phyloP scores from a whole-genome alignment of 2,329 filamentous ascomycete species.

The Cladosporium austrohemisphaericum region DNA sequence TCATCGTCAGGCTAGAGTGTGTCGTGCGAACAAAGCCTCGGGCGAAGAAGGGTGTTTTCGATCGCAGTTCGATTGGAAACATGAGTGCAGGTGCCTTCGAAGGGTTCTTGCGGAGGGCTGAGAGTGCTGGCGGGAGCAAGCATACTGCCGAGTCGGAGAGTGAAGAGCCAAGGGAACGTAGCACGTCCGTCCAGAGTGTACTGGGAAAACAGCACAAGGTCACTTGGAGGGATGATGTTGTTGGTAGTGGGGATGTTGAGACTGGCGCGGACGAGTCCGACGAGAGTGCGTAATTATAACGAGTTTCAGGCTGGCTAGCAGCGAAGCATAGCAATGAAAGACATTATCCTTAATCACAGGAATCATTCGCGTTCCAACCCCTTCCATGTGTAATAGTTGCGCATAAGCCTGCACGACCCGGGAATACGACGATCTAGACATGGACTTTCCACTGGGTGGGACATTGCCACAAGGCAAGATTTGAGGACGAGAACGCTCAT shows the following conservation, averaged over 20 bases:
- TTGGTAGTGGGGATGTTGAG: background rate
- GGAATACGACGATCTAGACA: too few species aligned
- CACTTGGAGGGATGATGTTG: conserved; percentile 5
- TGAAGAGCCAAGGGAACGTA: too few species aligned
- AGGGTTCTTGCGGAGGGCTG: conserved; percentile 24
- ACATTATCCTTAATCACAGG: too few species aligned
- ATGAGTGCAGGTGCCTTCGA: conserved; percentile 6
- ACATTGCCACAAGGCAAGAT: too few species aligned
- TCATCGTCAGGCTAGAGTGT: conserved; percentile 70
- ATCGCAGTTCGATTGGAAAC: background rate
- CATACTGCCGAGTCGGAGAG: background rate
- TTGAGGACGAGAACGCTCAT: conserved; percentile 13
- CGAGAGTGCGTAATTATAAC: too few species aligned
- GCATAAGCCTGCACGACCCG: too few species aligned
- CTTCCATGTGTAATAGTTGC: too few species aligned
- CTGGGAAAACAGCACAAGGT: conserved; percentile 12
- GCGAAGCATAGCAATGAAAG: too few species aligned
- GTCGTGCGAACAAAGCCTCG: conserved; percentile 61
- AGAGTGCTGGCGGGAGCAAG: background rate
- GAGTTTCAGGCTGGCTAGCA: too few species aligned
- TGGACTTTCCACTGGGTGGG: too few species aligned
- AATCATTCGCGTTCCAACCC: too few species aligned
- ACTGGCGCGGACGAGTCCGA: background rate
- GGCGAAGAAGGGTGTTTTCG: conserved; percentile 31
- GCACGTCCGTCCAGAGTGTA: background rate